These are phyloP conservation scores for Metschnikowia similis DNA, from an alignment of 805 yeast species.

Conservation along the genomic window DNA sequence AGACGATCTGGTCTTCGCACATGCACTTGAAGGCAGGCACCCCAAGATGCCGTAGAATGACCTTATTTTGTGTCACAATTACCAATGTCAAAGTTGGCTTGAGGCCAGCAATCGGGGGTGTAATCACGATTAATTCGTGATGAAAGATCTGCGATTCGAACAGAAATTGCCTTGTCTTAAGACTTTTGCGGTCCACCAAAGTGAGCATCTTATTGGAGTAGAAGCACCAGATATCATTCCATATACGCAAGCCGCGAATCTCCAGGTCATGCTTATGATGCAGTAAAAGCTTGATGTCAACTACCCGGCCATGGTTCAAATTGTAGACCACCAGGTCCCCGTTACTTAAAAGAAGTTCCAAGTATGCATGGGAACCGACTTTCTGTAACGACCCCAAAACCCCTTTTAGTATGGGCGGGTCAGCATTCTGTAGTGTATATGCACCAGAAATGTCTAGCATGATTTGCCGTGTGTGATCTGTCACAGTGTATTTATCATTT, in stretches of 20 bases:
- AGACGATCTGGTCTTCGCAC: slow-evolving; percentile 1
- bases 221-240: background rate
- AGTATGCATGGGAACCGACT: background rate
- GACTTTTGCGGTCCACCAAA: background rate
- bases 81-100: background rate
- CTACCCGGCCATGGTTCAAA: background rate
- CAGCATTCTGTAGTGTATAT: background rate
- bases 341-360: background rate
- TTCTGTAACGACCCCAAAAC: background rate
- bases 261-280: background rate
- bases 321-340: background rate
- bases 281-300: background rate
- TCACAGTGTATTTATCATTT: background rate
- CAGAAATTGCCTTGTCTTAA: background rate
- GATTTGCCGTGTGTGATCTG: background rate
- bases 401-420: background rate
- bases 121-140: background rate
- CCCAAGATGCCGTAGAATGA: slow-evolving; percentile 4
- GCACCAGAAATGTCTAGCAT: background rate
- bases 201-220: background rate
- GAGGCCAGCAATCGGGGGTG: background rate
- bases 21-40: background rate
- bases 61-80: slow-evolving; percentile 8
- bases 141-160: slow-evolving; percentile 4
- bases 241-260: background rate